These are phyloP conservation scores for Pseudopyrenochaeta lycopersici DNA, from an alignment of 2,329 filamentous ascomycete genomes.

Conservation along the genomic window DNA sequence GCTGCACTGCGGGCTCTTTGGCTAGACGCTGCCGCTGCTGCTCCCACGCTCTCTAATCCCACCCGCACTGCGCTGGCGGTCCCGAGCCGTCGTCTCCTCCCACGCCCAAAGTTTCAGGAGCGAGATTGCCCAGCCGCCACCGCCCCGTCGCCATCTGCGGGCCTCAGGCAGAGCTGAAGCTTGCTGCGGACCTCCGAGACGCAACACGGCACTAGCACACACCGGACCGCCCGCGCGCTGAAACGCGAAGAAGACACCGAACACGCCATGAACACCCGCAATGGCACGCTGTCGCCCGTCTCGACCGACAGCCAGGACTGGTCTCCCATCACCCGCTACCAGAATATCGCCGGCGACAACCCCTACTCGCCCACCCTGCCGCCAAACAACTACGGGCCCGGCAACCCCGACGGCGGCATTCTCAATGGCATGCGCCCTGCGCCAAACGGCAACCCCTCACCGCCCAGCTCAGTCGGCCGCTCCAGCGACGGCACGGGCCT, in stretches of 20 bases:
- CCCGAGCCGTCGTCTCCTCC: constrained; percentile 11
- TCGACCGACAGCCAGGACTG: constrained; percentile 52
- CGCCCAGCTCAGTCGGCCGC: constrained; percentile 85
- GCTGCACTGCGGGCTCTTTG: constrained; percentile 27
- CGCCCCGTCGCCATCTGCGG: constrained; percentile 6
- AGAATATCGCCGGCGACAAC: constrained; percentile 47
- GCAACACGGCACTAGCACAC: constrained; percentile 27
- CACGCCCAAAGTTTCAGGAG: constrained; percentile 26
- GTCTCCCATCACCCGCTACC: constrained; percentile 52
- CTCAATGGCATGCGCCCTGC: constrained; percentile 63
- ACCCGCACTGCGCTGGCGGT: too few species aligned
- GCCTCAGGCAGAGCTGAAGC: constrained; percentile 7
- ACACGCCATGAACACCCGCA: constrained; percentile 47
- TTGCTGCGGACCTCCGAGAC: constrained; percentile 13
- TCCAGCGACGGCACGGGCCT: constrained; percentile 82
- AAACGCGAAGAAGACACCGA: constrained; percentile 28
- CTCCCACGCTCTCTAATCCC: constrained; percentile 21
- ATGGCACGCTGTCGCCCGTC: constrained; percentile 51
- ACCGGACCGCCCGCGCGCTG: constrained; percentile 29
- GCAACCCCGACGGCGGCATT: constrained; percentile 51
- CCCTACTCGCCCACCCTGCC: constrained; percentile 50
- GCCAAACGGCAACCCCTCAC: constrained; percentile 71
- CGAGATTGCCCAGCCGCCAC: constrained; percentile 12
- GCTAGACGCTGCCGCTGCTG: constrained; percentile 31
- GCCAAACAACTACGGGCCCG: constrained; percentile 45